Evolutionary conservation across 176 grass and related monocot genomes (phyloP), one percentile per base, ranked within the genome.

Genomic region (Tillandsia leiboldiana): DNA sequence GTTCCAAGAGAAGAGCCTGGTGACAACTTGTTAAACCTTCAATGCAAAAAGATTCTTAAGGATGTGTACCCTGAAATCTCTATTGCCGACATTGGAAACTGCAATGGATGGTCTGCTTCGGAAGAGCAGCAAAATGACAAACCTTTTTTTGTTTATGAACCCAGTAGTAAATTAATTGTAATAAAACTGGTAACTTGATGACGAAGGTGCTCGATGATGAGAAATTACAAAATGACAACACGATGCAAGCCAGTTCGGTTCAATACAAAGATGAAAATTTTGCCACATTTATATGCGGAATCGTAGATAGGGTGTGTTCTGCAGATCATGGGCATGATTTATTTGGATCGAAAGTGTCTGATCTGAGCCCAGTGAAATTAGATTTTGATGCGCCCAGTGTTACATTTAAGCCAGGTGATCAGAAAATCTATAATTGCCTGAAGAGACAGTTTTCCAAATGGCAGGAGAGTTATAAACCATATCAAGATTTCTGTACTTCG

Each of bases 381-480:
- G 70, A 77, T 75, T 99, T 93, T 93, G 84, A 81, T 77, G 62
- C 66, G 12, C 12, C 56, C 27, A 68, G 47, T 51, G 53, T 86
- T 49, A 77, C 67, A 49, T 67, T 99, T 77, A 68, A 82, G 52
- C 69, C 86, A 72, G 69, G 26, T 47, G 72, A 87, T 64, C 75
- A 82, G 76, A 78, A 82, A 23, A 63, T 69, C 14, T 87, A 81
- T 27, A 85, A 75, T 53, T 75, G 76, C 78, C 75, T 88, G 74
- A 87, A 79, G 59, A 91, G 77, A 72, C 89, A 90, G 69, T 81
- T 86, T 81, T 77, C 81, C 63, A 69, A 77, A 75, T 99, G 94
- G 94, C 75, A 83, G 83, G 82, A 70, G 14, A 76, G 90, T 82
- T 87, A 77, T 70, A 92, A 80, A 53, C 79, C 86, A 72, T 90